A percentile compares a stretch with the other conserved stretches of the same genome.
These are phyloP conservation scores for Apostasia shenzhenica DNA, from an alignment of 106 monocot genomes.

Conservation along the genomic window DNA sequence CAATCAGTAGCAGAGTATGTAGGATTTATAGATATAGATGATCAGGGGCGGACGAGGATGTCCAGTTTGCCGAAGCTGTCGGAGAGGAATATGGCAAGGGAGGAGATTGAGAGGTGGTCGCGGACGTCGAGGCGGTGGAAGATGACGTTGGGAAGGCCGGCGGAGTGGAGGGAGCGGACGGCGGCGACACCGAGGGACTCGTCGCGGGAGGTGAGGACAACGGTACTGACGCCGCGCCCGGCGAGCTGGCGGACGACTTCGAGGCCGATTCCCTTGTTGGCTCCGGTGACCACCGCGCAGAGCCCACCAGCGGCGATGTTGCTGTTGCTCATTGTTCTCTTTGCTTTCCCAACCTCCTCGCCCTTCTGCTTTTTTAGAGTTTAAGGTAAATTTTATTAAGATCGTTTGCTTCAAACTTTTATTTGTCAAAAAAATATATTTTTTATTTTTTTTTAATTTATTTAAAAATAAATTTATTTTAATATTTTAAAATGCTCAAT, in stretches of 20 bases:
- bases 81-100: slow-evolving; percentile 27
- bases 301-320: neutral
- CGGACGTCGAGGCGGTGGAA: slow-evolving; percentile 50
- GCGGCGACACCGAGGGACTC: slow-evolving; percentile 29
- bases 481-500: too few species aligned
- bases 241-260: slow-evolving; percentile 48
- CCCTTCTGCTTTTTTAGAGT: too few species aligned
- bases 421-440: too few species aligned
- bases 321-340: neutral
- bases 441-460: too few species aligned
- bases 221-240: slow-evolving; percentile 20
- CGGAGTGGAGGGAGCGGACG: slow-evolving; percentile 23
- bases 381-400: too few species aligned
- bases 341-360: too few species aligned
- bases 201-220: slow-evolving; percentile 56
- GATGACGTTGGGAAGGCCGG: slow-evolving; percentile 24
- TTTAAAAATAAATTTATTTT: too few species aligned
- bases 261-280: slow-evolving; percentile 68
- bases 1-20: neutral
- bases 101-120: slow-evolving; percentile 15
- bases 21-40: neutral
- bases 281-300: slow-evolving; percentile 69
- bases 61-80: slow-evolving; percentile 48
- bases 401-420: too few species aligned
- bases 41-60: slow-evolving; percentile 33